A percentile compares a stretch with the other conserved stretches of the same genome.
Conservation (phyloP, 2,329 filamentous ascomycete species). For the Ophiostoma sp. region DNA sequence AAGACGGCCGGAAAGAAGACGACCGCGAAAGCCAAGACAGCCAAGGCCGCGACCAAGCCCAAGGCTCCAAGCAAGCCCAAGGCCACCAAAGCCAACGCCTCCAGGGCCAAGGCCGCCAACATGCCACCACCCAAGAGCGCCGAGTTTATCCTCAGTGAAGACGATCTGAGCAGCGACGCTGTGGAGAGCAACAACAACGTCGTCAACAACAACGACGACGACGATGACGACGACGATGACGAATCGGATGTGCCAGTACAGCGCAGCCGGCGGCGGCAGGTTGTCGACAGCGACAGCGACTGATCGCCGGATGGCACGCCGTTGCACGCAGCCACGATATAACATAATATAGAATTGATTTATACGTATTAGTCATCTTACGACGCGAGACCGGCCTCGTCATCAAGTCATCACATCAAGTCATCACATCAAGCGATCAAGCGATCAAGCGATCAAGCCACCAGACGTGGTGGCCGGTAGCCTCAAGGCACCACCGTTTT, state of each 20-base stretch:
- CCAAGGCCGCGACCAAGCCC: not conserved
- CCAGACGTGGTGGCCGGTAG: not conserved
- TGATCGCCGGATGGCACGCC: not conserved
- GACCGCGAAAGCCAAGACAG: not conserved
- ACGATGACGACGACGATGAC: not conserved
- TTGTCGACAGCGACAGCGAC: slow-evolving; percentile 2
- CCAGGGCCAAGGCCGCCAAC: too few species aligned
- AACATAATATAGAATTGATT: not conserved
- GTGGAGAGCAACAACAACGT: not conserved
- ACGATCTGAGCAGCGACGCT: slow-evolving; percentile 17
- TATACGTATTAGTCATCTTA: not conserved
- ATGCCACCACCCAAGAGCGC: slow-evolving; percentile 20
- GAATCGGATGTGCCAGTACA: not conserved
- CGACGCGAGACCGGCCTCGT: not conserved
- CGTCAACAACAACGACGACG: not conserved
- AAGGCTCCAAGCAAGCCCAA: not conserved
- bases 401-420: not conserved
- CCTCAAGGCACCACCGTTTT: slow-evolving; percentile 1
- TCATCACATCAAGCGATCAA: not conserved
- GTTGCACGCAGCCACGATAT: not conserved
- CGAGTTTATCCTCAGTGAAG: slow-evolving; percentile 18
- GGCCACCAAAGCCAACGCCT: not conserved
- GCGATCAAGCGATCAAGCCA: too few species aligned
- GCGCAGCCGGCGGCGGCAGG: not conserved
- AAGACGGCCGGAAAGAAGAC: slow-evolving; percentile 4